Evolutionary conservation across 1,139 yeast species (phyloP).

Genomic region (Groenewaldozyma sp.): DNA sequence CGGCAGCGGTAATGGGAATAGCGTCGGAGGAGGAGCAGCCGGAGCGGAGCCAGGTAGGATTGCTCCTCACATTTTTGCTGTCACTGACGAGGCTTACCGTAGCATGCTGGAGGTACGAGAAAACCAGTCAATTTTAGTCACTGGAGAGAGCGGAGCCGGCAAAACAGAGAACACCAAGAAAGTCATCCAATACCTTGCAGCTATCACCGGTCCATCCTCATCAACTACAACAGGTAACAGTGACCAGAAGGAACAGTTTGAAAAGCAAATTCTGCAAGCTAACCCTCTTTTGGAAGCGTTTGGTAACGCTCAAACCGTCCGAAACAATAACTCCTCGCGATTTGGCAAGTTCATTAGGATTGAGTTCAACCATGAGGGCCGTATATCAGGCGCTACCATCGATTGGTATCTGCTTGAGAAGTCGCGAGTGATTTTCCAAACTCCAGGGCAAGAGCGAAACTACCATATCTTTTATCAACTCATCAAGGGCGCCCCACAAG

Average conservation of each 20-base stretch:
- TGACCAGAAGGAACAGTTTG: slow-evolving; percentile 39
- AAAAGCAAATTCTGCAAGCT: slow-evolving; percentile 80
- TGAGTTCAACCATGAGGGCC: slow-evolving; percentile 56
- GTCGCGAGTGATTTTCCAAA: slow-evolving; percentile 83
- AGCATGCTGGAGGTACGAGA: slow-evolving; percentile 60
- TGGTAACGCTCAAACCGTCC: slow-evolving; percentile 94
- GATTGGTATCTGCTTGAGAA: slow-evolving; percentile 93
- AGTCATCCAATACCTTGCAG: slow-evolving; percentile 84
- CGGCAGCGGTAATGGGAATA: slow-evolving; percentile 37
- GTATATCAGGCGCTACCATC: slow-evolving; percentile 79
- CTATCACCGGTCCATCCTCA: slow-evolving; percentile 40
- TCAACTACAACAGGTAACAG: slow-evolving; percentile 4
- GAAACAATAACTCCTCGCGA: slow-evolving; percentile 90
- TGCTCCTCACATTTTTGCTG: slow-evolving; percentile 82
- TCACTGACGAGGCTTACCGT: slow-evolving; percentile 80
- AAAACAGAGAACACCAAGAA: slow-evolving; percentile 97
- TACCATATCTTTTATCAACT: slow-evolving; percentile 91
- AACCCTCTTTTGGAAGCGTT: slow-evolving; percentile 94
- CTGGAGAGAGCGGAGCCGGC: slow-evolving; percentile 99
- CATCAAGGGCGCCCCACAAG: slow-evolving; percentile 53
- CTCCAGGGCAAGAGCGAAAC: slow-evolving; percentile 60
- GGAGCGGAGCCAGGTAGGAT: neutral
- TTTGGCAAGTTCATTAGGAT: slow-evolving; percentile 94
- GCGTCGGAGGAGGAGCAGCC: no score
- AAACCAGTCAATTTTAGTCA: slow-evolving; percentile 86